These are phyloP conservation scores for Rhynchospora tenuis DNA, from an alignment of 176 grass and related monocot genomes.

Conservation along the genomic window DNA sequence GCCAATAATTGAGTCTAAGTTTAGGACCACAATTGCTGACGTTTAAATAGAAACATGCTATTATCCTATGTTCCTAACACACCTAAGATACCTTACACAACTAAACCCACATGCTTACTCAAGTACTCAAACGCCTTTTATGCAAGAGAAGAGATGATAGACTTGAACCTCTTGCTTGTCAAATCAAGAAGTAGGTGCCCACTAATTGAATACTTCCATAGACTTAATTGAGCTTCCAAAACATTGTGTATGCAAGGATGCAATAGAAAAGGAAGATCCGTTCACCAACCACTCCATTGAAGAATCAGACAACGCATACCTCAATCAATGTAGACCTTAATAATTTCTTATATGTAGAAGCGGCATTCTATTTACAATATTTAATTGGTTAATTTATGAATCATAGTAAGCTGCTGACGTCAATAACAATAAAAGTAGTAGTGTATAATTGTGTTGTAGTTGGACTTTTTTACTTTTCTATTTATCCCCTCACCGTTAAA, in stretches of 20 bases:
- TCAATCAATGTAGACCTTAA: not conserved
- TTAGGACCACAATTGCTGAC: not conserved
- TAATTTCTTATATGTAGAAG: not conserved
- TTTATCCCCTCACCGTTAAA: no score
- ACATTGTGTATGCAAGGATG: not conserved
- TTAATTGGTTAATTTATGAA: no score
- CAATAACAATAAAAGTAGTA: no score
- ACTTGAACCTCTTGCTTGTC: not conserved
- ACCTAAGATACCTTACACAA: not conserved
- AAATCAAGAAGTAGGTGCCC: constrained; percentile 19
- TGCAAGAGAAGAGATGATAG: not conserved
- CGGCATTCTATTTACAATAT: no score
- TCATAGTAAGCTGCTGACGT: no score
- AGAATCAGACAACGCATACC: constrained; percentile 13
- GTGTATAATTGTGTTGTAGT: no score
- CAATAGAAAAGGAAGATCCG: not conserved
- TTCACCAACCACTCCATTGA: not conserved
- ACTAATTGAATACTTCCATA: not conserved
- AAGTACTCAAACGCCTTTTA: not conserved
- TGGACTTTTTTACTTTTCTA: no score
- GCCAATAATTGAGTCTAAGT: not conserved
- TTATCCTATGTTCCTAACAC: not conserved
- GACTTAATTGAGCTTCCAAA: not conserved
- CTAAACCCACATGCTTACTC: not conserved
- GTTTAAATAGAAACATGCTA: not conserved